Base-by-base conservation (phyloP, 2,329 filamentous ascomycete genomes). In the Paraphoma chrysanthemicola region DNA sequence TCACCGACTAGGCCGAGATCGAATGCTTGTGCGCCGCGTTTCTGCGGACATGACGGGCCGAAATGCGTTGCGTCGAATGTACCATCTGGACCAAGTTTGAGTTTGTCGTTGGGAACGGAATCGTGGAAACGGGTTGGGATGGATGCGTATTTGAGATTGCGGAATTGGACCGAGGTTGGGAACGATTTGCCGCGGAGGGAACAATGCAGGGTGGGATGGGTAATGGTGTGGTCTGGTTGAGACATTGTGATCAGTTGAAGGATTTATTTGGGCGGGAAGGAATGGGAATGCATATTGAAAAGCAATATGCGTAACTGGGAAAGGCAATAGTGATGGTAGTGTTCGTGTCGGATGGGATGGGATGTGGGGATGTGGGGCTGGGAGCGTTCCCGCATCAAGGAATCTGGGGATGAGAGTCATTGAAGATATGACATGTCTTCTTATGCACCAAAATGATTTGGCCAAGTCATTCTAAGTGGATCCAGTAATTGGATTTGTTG, bases 1-100 rank as follows among this genome's bases (percentile, higher is more conserved):
- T 71, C 48, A 7, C 72, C 70, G 23, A 66, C 38, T 3, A 75
- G 57, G 2, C 62, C 64, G 14, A 69, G 48, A 54, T 73, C 72
- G 62, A 65, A 71, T 14, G 63, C 65, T 49, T 71, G 69, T 11
- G 65, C 69, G 17, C 66, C 69, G 42, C 61, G 68, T 31, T 71
- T 64, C 12, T 78, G 76, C 8, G 76, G 76, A 63, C 75, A 78
- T 29, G 71, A 72, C 33, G 76, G 74, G 2, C 76, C 76, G 55
- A 74, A 74, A 18, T 56, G 53, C 1, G 74, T 77, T 2, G 73
- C 75, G 55, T 78, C 68, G 39, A 69, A 71, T 1, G 66, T 53
- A 6, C 48, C 58, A 16, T 63, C 53, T 2, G 51, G 11, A 2
- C 57, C 57, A 47, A 12, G 10, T 2, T 47, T 31, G 1, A 71